phyloP scores from a whole-genome alignment of 805 yeast genomes.

The Starmerella sp. region DNA sequence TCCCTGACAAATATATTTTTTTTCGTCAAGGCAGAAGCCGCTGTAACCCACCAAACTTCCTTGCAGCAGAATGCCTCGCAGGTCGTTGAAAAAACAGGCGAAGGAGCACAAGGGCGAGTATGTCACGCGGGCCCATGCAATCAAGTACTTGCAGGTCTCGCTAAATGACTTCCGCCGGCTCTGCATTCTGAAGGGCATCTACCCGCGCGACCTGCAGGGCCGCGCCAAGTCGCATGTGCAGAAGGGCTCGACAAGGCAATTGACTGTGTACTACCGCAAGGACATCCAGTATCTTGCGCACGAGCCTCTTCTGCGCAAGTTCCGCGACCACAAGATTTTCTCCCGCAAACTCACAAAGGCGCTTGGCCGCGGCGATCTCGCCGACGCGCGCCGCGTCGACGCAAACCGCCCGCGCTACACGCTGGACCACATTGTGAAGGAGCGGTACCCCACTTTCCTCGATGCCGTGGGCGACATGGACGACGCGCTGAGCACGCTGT shows the following conservation, averaged over 20 bases:
- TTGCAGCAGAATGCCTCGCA: not conserved
- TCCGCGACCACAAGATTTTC: conserved; percentile 91
- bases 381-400: conserved; percentile 78
- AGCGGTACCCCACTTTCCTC: conserved; percentile 85
- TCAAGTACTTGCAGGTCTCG: conserved; percentile 80
- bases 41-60: not conserved
- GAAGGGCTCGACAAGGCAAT: conserved; percentile 94
- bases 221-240: conserved; percentile 91
- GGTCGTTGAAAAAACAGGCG: conserved; percentile 1
- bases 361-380: conserved; percentile 81
- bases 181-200: conserved; percentile 95
- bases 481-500: conserved; percentile 91
- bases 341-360: conserved; percentile 83
- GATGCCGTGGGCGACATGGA: conserved; percentile 90
- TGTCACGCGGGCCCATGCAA: conserved; percentile 89
- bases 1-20: conserved; percentile 4
- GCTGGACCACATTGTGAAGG: conserved; percentile 82
- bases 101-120: conserved; percentile 32
- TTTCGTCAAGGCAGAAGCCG: not conserved
- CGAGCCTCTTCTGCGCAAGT: conserved; percentile 82
- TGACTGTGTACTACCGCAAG: conserved; percentile 84
- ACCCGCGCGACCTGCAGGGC: conserved; percentile 77
- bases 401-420: conserved; percentile 71
- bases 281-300: conserved; percentile 92
- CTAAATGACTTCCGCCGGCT: conserved; percentile 87